phyloP scores from a whole-genome alignment of 1,284 basidiomycete species.

The Mycena sp. region DNA sequence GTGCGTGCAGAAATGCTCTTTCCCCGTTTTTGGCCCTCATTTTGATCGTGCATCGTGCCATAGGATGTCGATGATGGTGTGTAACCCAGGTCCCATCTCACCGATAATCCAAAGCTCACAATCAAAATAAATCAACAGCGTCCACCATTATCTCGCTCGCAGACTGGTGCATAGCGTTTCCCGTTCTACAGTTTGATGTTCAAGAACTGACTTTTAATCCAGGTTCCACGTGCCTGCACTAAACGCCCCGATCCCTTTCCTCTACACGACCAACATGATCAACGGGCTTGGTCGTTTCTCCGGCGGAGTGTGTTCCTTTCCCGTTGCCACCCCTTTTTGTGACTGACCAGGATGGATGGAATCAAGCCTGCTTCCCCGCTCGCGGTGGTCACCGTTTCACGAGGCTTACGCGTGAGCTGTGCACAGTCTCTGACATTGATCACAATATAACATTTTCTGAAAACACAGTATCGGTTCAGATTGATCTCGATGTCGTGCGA shows the following conservation, averaged over 20 bases:
- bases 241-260: background rate
- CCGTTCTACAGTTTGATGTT: background rate
- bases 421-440: background rate
- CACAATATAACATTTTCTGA: constrained; percentile 30
- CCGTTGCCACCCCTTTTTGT: constrained; percentile 30
- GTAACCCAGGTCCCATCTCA: constrained; percentile 29
- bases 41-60: background rate
- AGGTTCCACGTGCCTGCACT: constrained; percentile 4
- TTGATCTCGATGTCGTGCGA: constrained; percentile 57
- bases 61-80: constrained; percentile 48
- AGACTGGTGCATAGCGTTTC: constrained; percentile 43
- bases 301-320: constrained; percentile 25
- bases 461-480: constrained; percentile 57
- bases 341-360: background rate
- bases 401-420: constrained; percentile 39
- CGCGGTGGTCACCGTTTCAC: constrained; percentile 41
- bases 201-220: background rate
- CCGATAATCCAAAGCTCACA: background rate
- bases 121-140: constrained; percentile 27
- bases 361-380: constrained; percentile 39
- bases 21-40: constrained; percentile 22
- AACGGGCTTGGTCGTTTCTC: constrained; percentile 52
- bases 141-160: constrained; percentile 49
- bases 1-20: background rate
- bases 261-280: constrained; percentile 42